A percentile compares a stretch with the other conserved stretches of the same genome.
These are phyloP conservation scores for Ceratobasidium sp. DNA, from an alignment of 1,284 basidiomycete species.

Conservation along the genomic window DNA sequence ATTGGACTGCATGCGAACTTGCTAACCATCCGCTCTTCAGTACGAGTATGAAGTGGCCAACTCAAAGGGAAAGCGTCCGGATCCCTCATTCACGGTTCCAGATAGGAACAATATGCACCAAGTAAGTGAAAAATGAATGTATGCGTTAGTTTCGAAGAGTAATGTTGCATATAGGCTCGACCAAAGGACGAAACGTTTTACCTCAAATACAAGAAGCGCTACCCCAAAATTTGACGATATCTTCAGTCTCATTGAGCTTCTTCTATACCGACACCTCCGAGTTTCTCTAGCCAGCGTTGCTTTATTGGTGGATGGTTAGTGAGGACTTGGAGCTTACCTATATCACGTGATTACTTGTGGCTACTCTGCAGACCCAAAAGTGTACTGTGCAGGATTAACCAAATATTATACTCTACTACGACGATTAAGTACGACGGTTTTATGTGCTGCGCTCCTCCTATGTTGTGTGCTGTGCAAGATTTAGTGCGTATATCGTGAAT, in stretches of 20 bases:
- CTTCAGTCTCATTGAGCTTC: neutral
- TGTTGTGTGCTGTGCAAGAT: no score
- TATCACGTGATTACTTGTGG: no score
- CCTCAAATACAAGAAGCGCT: conserved; percentile 23
- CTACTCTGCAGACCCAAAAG: no score
- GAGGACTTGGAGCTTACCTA: no score
- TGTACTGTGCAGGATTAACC: no score
- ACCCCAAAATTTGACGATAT: neutral
- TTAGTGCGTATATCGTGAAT: no score
- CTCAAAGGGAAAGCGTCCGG: conserved; percentile 9
- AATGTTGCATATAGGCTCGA: conserved; percentile 10
- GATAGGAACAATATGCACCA: conserved; percentile 37
- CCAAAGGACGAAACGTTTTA: conserved; percentile 30
- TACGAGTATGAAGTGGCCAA: conserved; percentile 11
- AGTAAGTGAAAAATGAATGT: neutral
- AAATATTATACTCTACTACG: no score
- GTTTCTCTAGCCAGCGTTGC: neutral
- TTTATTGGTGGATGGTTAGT: no score
- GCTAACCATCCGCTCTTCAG: neutral
- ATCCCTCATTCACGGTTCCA: conserved; percentile 18
- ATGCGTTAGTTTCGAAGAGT: neutral
- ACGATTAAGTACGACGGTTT: no score
- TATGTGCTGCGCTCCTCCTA: no score
- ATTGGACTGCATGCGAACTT: no score
- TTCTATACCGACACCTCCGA: neutral